Conservation (phyloP, 192 early-diverging fungal species). For the Backusella tarrabulga region DNA sequence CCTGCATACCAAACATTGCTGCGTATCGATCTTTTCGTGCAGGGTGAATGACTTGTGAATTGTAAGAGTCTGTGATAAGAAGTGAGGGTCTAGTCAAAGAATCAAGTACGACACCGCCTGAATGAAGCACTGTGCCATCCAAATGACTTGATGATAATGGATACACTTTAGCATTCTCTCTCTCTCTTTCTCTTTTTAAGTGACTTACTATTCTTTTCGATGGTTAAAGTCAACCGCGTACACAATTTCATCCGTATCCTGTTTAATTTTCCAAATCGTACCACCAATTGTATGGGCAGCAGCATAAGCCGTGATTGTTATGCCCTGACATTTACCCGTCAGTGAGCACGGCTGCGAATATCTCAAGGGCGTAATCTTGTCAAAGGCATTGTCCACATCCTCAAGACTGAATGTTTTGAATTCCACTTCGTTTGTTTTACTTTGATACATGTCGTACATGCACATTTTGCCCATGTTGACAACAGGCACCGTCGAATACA, state of each 20-base stretch:
- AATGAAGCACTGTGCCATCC: constrained; percentile 65
- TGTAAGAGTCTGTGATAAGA: constrained; percentile 91
- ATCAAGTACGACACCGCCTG: constrained; percentile 60
- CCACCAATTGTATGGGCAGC: constrained; percentile 97
- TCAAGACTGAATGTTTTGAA: constrained; percentile 74
- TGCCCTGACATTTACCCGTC: constrained; percentile 76
- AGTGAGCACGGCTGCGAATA: constrained; percentile 86
- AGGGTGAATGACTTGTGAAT: constrained; percentile 64
- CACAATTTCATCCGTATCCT: constrained; percentile 89
- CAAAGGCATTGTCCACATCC: constrained; percentile 86
- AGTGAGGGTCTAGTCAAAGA: constrained; percentile 80
- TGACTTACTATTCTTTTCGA: constrained; percentile 75
- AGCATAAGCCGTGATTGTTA: constrained; percentile 85
- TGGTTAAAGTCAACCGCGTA: constrained; percentile 98
- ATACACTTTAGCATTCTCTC: no score
- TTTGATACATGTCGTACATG: constrained; percentile 78
- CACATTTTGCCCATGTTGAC: constrained; percentile 87
- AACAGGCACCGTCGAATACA: constrained; percentile 89
- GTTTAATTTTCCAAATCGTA: constrained; percentile 95
- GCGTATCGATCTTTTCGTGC: constrained; percentile 73
- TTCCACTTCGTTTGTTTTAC: constrained; percentile 64
- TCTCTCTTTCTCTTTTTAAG: no score
- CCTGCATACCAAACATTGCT: constrained; percentile 66
- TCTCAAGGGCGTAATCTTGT: constrained; percentile 72
- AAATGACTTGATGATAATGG: constrained; percentile 57